These are phyloP conservation scores for Lentinus tigrinus DNA, from an alignment of 768 basidiomycete species.

Conservation along the genomic window DNA sequence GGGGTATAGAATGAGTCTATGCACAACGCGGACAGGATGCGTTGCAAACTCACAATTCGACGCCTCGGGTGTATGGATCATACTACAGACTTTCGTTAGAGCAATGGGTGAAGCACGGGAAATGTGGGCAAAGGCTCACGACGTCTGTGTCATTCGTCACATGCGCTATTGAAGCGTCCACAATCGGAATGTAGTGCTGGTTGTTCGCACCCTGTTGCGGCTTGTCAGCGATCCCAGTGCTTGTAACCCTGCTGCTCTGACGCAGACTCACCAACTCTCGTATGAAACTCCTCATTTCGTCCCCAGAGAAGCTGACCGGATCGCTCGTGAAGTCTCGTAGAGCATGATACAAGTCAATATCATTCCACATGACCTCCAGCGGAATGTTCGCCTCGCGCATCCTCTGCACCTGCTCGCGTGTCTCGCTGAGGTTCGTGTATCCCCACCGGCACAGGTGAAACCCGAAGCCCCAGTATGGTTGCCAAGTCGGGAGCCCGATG, in stretches of 20 bases:
- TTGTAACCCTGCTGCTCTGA: neutral
- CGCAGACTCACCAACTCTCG: conserved; percentile 46
- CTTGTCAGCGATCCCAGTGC: neutral
- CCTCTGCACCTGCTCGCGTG: conserved; percentile 48
- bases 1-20: neutral
- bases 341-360: conserved; percentile 74
- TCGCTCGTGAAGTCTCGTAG: conserved; percentile 68
- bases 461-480: conserved; percentile 74
- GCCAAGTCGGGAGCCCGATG: conserved; percentile 67
- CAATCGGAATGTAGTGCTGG: conserved; percentile 66
- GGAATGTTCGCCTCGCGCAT: conserved; percentile 75
- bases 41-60: conserved; percentile 49
- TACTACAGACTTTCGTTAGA: too few species aligned
- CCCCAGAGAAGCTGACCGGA: conserved; percentile 57
- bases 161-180: conserved; percentile 61
- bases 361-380: conserved; percentile 80
- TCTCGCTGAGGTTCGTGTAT: conserved; percentile 52
- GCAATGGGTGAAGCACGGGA: too few species aligned
- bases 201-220: conserved; percentile 37
- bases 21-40: neutral
- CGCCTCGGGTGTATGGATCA: conserved; percentile 61
- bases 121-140: conserved; percentile 37
- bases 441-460: conserved; percentile 73
- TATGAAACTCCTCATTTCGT: conserved; percentile 54
- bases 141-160: conserved; percentile 58